These are phyloP conservation scores for Stagonosporopsis rhizophila DNA, from an alignment of 2,329 filamentous ascomycete genomes.

Conservation along the genomic window DNA sequence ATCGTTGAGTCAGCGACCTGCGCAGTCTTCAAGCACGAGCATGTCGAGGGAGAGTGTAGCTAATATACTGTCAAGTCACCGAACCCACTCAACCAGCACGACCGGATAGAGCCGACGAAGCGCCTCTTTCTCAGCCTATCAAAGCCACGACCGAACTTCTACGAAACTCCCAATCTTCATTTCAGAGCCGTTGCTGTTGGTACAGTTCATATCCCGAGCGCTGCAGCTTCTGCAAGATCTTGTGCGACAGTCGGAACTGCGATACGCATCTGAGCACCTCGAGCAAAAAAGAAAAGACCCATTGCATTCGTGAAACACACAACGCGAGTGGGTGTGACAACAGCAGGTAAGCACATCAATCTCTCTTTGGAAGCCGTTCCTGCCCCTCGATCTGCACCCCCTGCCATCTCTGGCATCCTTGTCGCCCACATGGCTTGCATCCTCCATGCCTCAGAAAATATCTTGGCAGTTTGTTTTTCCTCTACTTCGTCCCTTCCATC, in stretches of 20 bases:
- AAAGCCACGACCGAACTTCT: constrained; percentile 13
- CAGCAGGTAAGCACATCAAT: constrained; percentile 45
- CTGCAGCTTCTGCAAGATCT: constrained; percentile 14
- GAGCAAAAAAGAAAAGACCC: constrained; percentile 8
- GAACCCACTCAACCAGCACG: constrained; percentile 15
- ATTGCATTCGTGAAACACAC: constrained; percentile 15
- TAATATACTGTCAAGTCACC: constrained; percentile 40
- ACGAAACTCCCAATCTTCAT: constrained; percentile 1
- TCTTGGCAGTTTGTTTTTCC: too few species aligned
- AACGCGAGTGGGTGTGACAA: constrained; percentile 27
- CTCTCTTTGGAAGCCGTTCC: constrained; percentile 38
- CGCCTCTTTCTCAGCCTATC: constrained; percentile 19
- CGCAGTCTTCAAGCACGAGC: constrained; percentile 9
- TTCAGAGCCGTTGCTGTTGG: constrained; percentile 1
- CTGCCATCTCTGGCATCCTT: constrained; percentile 44
- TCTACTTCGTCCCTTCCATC: background rate
- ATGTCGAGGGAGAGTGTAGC: constrained; percentile 36
- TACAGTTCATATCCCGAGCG: background rate
- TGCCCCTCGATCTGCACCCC: constrained; percentile 11
- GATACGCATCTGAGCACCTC: constrained; percentile 3
- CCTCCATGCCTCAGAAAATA: background rate
- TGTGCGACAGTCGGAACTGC: constrained; percentile 17
- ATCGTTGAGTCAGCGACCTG: constrained; percentile 12
- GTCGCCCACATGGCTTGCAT: constrained; percentile 42
- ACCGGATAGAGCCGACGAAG: constrained; percentile 24